Evolutionary conservation across 352 stramenopile genomes (phyloP).

Genomic region (Pythium aquatile): DNA sequence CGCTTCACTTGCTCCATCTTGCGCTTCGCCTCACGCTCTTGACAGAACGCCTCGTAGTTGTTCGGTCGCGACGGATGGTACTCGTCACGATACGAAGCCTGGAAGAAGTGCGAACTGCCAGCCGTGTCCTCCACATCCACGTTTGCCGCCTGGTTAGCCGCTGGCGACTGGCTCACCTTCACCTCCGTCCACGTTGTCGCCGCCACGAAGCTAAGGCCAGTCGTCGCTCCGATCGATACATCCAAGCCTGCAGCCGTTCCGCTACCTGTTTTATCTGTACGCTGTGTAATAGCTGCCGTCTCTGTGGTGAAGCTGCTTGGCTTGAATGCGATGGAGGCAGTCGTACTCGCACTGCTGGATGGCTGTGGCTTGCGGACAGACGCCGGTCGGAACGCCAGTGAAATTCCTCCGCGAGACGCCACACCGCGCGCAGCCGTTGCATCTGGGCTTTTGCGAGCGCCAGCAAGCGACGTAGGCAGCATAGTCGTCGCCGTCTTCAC

Average conservation of each 20-base stretch:
- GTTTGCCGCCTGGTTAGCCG: constrained; percentile 23
- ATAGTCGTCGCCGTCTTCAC: constrained; percentile 40
- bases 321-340: neutral
- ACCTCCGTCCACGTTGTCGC: constrained; percentile 88
- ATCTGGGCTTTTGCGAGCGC: constrained; percentile 40
- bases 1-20: constrained; percentile 83
- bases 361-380: constrained; percentile 43
- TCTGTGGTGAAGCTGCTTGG: neutral
- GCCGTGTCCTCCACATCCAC: constrained; percentile 21
- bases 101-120: constrained; percentile 51
- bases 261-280: neutral
- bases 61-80: constrained; percentile 88
- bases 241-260: neutral
- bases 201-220: constrained; percentile 86
- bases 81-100: constrained; percentile 75
- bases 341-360: neutral
- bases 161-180: constrained; percentile 42
- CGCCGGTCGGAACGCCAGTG: constrained; percentile 57
- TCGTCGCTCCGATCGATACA: constrained; percentile 39
- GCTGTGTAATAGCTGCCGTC: neutral
- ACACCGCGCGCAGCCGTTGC: neutral
- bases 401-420: constrained; percentile 27
- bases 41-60: constrained; percentile 87
- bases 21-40: constrained; percentile 69
- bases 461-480: constrained; percentile 46